Percentiles rank a stretch among this genome's conserved stretches.
These are phyloP conservation scores for Zygosaccharomyces bisporus DNA, from an alignment of 805 yeast genomes.

Conservation along the genomic window DNA sequence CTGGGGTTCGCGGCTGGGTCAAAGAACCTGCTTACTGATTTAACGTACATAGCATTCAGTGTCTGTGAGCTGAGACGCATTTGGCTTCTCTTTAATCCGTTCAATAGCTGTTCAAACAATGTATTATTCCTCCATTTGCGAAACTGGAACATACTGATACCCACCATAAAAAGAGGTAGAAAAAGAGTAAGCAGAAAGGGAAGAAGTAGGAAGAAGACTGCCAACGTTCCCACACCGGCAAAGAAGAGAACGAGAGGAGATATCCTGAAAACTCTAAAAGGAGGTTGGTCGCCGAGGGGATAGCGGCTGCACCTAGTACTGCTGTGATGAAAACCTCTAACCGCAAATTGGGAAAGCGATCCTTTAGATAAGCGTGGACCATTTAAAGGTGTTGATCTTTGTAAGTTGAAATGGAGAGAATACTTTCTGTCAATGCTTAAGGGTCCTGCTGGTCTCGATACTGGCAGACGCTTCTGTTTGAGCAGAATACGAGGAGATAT, in stretches of 20 bases:
- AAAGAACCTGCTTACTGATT: conserved; percentile 8
- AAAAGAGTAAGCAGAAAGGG: conserved; percentile 22
- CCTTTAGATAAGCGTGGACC: no score
- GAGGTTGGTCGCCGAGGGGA: conserved; percentile 9
- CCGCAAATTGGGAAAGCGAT: not conserved
- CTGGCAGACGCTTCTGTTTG: not conserved
- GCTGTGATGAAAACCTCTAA: conserved; percentile 1
- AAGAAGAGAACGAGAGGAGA: conserved; percentile 15
- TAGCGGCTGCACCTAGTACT: not conserved
- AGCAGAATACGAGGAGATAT: not conserved
- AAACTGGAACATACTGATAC: conserved; percentile 24
- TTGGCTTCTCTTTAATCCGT: conserved; percentile 16
- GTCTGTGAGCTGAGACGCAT: conserved; percentile 17
- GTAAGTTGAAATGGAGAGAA: not conserved
- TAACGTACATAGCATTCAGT: conserved; percentile 17
- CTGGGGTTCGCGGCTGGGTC: conserved; percentile 4
- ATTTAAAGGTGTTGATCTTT: not conserved
- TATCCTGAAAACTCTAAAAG: conserved; percentile 13
- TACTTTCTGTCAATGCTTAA: not conserved
- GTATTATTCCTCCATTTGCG: conserved; percentile 23
- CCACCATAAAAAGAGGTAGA: conserved; percentile 25
- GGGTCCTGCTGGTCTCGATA: not conserved
- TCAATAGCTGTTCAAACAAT: conserved; percentile 17
- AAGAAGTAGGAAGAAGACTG: conserved; percentile 15
- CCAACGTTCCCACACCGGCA: conserved; percentile 16